phyloP scores from a whole-genome alignment of 2,329 filamentous ascomycete species.

The Alternaria rosae region DNA sequence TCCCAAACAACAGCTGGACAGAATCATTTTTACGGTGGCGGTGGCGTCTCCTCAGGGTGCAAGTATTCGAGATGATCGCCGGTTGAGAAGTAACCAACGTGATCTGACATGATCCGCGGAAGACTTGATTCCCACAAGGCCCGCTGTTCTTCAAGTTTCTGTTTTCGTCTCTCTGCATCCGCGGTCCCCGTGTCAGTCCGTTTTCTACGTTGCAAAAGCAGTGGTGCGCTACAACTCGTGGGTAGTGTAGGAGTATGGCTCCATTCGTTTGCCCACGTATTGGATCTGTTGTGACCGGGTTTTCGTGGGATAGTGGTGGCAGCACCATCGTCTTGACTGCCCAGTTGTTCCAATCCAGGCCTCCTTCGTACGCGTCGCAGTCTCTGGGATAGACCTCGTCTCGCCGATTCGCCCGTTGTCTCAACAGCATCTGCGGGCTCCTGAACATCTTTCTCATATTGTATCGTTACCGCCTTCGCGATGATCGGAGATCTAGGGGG shows the following conservation, averaged over 20 bases:
- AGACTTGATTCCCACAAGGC: constrained; percentile 30
- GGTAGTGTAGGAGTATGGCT: constrained; percentile 6
- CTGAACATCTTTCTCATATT: constrained; percentile 17
- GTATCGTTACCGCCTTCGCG: constrained; percentile 8
- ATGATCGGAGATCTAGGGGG: constrained; percentile 23
- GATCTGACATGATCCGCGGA: constrained; percentile 16
- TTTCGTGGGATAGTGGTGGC: constrained; percentile 1
- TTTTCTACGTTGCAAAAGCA: constrained; percentile 12
- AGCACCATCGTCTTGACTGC: constrained; percentile 16
- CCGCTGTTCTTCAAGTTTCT: constrained; percentile 21
- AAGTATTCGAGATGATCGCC: constrained; percentile 9
- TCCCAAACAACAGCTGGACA: not conserved
- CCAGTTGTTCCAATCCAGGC: constrained; percentile 22
- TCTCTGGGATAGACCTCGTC: constrained; percentile 20
- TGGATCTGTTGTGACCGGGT: constrained; percentile 11
- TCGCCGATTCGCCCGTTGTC: constrained; percentile 19
- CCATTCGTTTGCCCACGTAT: constrained; percentile 14
- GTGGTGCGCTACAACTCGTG: constrained; percentile 9
- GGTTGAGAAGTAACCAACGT: constrained; percentile 15
- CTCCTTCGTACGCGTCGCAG: constrained; percentile 24
- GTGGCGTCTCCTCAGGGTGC: not conserved
- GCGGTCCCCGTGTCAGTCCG: constrained; percentile 3
- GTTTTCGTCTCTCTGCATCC: constrained; percentile 5
- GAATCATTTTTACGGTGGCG: not conserved
- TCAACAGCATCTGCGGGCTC: constrained; percentile 16